Evolutionary conservation across 139 green algal genomes (phyloP).

Genomic region (Haematococcus lacustris): DNA sequence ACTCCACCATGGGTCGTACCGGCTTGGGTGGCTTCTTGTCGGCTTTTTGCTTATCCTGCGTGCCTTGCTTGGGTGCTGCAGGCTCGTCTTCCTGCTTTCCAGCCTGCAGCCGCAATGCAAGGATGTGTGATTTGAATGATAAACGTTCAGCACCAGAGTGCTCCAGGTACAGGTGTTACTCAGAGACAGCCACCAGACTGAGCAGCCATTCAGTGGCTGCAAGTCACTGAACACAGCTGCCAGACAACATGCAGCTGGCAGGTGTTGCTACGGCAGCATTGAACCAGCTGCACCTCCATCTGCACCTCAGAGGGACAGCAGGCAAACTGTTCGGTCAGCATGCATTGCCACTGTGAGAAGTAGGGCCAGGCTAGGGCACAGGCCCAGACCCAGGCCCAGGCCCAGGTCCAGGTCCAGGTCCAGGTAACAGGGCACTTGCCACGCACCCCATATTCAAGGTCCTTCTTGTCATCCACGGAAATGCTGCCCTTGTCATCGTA

Average conservation of each 20-base stretch:
- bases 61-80: constrained; percentile 19
- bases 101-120: too few species aligned
- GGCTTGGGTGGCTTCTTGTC: too few species aligned
- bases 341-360: neutral
- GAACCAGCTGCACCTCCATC: neutral
- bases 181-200: too few species aligned
- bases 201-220: too few species aligned
- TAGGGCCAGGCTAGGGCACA: neutral
- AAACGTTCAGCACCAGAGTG: too few species aligned
- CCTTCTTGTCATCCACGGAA: constrained; percentile 62
- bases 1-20: too few species aligned
- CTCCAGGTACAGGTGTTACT: too few species aligned
- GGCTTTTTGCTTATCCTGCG: constrained; percentile 10
- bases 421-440: neutral
- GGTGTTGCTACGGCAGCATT: neutral
- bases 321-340: neutral
- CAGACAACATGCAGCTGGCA: too few species aligned
- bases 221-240: too few species aligned
- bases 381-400: neutral
- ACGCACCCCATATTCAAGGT: constrained; percentile 59
- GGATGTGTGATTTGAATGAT: too few species aligned
- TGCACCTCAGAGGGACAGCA: neutral
- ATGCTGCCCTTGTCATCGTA: constrained; percentile 56
- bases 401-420: too few species aligned
- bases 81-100: constrained; percentile 47